These are phyloP conservation scores for Ogataea thermomethanolica DNA, from an alignment of 805 yeast species.

Conservation along the genomic window DNA sequence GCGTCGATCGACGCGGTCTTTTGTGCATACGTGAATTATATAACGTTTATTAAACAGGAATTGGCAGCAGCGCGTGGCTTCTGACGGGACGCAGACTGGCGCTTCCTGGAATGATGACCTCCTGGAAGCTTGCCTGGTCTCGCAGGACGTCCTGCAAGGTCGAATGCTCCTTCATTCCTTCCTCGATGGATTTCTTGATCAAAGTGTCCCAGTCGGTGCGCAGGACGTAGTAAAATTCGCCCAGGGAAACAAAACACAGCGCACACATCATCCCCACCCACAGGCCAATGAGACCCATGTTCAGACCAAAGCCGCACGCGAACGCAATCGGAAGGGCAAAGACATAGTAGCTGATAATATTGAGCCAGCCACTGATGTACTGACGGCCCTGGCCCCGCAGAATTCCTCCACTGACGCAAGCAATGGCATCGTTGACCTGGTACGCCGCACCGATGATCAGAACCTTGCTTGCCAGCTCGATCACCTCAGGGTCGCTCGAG, in stretches of 20 bases:
- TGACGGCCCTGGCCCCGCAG: conserved; percentile 78
- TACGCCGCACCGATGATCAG: conserved; percentile 64
- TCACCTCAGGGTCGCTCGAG: conserved; percentile 58
- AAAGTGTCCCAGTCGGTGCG: conserved; percentile 32
- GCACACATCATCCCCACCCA: conserved; percentile 63
- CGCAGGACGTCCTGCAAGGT: conserved; percentile 3
- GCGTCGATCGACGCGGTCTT: neutral
- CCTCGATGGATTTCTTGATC: conserved; percentile 30
- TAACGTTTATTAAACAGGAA: conserved; percentile 3
- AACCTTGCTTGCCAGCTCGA: conserved; percentile 45
- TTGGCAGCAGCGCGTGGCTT: conserved; percentile 10
- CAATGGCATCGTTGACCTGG: conserved; percentile 67
- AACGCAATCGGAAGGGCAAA: conserved; percentile 63
- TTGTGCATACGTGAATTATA: neutral
- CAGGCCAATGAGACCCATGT: conserved; percentile 53
- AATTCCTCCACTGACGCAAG: conserved; percentile 74
- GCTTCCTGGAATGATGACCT: conserved; percentile 8
- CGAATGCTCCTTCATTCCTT: conserved; percentile 23
- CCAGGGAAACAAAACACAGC: conserved; percentile 44
- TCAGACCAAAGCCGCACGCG: conserved; percentile 47
- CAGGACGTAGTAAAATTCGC: conserved; percentile 37
- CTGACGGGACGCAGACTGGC: conserved; percentile 10
- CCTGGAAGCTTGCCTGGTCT: conserved; percentile 10
- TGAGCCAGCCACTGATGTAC: conserved; percentile 57
- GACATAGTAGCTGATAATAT: conserved; percentile 54